Percentiles rank a stretch among this genome's conserved stretches.
Evolutionary conservation across 2,329 filamentous ascomycete genomes (phyloP).

Genomic region (Didymellaceae sp.): DNA sequence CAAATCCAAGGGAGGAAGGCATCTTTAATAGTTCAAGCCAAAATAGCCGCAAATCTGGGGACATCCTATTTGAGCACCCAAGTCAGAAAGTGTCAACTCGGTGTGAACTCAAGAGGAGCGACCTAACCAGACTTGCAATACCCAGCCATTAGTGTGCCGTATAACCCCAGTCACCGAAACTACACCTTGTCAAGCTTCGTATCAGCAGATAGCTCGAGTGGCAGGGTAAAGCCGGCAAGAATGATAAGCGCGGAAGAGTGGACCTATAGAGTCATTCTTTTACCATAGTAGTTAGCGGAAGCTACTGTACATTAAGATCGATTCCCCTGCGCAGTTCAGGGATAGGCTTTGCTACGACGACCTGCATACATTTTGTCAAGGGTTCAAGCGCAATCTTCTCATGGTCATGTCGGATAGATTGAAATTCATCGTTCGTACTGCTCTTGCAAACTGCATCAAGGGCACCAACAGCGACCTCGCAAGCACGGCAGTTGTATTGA

Average conservation of each 20-base stretch:
- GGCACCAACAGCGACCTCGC: background rate
- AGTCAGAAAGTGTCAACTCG: conserved; percentile 9
- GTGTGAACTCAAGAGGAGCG: conserved; percentile 13
- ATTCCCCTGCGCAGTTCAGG: no score
- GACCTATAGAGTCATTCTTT: background rate
- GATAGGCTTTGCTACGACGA: no score
- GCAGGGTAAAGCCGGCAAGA: background rate
- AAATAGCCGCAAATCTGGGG: conserved; percentile 4
- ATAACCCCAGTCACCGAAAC: background rate
- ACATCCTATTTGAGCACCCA: background rate
- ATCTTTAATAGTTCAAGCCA: conserved; percentile 22
- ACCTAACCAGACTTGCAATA: background rate
- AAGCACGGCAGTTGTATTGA: background rate
- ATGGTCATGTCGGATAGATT: conserved; percentile 25
- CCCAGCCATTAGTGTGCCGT: background rate
- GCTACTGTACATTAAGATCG: background rate
- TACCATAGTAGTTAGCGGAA: background rate
- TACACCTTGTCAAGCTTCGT: background rate
- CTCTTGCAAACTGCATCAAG: conserved; percentile 9
- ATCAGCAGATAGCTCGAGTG: background rate
- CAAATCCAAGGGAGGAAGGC: conserved; percentile 22
- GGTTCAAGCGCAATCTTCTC: no score
- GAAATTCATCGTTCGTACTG: conserved; percentile 47
- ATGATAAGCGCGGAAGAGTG: background rate
- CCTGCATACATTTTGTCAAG: conserved; percentile 30